These are phyloP conservation scores for Fusarium pseudoanthophilum DNA, from an alignment of 2,329 filamentous ascomycete genomes.

Conservation along the genomic window DNA sequence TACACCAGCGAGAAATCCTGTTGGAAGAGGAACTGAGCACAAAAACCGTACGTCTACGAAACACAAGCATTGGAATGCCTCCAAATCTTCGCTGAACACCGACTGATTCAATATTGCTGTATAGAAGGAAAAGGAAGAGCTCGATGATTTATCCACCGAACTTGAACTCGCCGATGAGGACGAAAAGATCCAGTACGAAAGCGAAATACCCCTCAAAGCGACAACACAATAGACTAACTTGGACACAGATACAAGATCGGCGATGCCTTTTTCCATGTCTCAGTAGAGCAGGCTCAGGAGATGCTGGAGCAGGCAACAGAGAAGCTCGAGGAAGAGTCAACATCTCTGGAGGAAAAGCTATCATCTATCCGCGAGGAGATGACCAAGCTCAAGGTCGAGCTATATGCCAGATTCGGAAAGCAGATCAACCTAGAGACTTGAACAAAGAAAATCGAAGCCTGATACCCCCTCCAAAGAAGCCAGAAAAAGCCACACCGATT, in stretches of 20 bases:
- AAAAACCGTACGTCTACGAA: constrained; percentile 75
- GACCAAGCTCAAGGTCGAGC: constrained; percentile 86
- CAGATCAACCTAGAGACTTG: constrained; percentile 97
- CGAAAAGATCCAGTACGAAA: constrained; percentile 84
- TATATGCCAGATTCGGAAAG: constrained; percentile 94
- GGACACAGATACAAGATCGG: constrained; percentile 88
- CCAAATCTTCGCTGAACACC: not conserved
- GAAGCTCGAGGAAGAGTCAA: constrained; percentile 80
- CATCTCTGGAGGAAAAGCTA: constrained; percentile 80
- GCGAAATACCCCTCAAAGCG: not conserved
- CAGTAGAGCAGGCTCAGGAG: constrained; percentile 85
- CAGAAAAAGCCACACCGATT: constrained; percentile 13
- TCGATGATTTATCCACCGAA: constrained; percentile 91
- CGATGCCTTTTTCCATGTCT: constrained; percentile 91
- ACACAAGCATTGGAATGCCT: too few relatives aligned
- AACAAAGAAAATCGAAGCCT: constrained; percentile 44
- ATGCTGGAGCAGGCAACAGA: constrained; percentile 78
- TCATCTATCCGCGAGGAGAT: constrained; percentile 83
- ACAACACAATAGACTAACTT: constrained; percentile 11
- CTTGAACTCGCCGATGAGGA: constrained; percentile 96
- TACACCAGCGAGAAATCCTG: constrained; percentile 85
- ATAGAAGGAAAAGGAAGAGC: constrained; percentile 98
- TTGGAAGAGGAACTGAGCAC: constrained; percentile 83
- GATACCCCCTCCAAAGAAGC: constrained; percentile 27
- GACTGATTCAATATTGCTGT: constrained; percentile 33